Evolutionary conservation across 495 filamentous ascomycete species (phyloP), one percentile per base, ranked within the genome.

Genomic region (Lichina pygmaea): DNA sequence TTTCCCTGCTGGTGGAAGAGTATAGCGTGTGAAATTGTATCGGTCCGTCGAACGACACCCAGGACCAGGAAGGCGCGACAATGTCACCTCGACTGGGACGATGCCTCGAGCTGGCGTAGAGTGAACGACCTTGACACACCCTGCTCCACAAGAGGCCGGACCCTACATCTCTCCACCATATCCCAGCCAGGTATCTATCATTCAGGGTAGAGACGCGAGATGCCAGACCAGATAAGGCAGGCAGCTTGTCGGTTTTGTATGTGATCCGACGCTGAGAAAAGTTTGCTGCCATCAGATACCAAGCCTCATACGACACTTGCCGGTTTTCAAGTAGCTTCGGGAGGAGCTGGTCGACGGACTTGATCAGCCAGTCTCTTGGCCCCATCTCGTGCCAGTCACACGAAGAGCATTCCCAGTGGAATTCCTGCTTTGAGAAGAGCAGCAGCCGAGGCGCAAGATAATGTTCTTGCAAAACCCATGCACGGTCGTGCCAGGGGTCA

Each of bases 41-140:
- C 4, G 24, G 24, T 11, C 47, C 46, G 15, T 51, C 47, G 0
- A 50, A 10, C n/a, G 49, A 43, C 33, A 47, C 40, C 49, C 49
- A 51, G 8, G 49, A 46, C 47, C 46, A 51, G 8, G 49, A 51
- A 30, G 49, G 49, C 24, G 49, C 49, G 24, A 24, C 4, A 4
- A 24, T 24, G 24, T 24, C 24, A 24, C 24, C 24, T 24, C 24
- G 24, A 24, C 24, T 24, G 24, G 24, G 24, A 16, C 48, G 47
- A 42, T 45, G 45, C 7, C 5, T 42, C 0, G 40, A 17, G 8
- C 41, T 31, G 12, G 12, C 13, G 46, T 30, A 6, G 12, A 15
- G 15, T 6, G 11, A 11, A 11, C 13, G 9, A 24, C 11, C 42
- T 15, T 17, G 9, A 17, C 34, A n/a, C 34, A 9, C 3, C 11